Evolutionary conservation across 352 stramenopile species (phyloP), one percentile per base, ranked within the genome.

Genomic region (Phytophthora pistaciae): DNA sequence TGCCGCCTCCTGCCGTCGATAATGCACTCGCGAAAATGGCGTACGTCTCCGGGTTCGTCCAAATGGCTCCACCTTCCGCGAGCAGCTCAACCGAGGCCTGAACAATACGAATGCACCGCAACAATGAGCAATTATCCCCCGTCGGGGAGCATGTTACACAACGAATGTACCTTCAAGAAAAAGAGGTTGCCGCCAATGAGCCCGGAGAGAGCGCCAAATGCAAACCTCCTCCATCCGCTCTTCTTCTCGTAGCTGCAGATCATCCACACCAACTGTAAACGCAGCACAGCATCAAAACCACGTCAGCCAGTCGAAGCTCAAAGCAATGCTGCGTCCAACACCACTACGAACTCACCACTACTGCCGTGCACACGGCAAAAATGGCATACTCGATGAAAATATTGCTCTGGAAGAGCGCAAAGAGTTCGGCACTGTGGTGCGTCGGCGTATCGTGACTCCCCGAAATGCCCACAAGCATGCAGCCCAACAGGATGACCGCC

Each of bases 151-250:
- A 53, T 42, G 10, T 16, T 29, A 13, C 42, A 11, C 42, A n/a
- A n/a, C 38, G 8, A 11, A 20, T 56, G n/a, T 50, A 94, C 88
- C 84, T 96, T 96, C 63, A 94, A 82, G 62, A 96, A 96, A 75
- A 82, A 96, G 21, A 96, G 78, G 53, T 96, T 96, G 61, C 89
- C 89, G n/a, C 89, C 89, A 21, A 95, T 83, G 9, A 95, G 75
- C 18, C 89, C 89, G 3, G 89, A 94, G 1, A 96, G 70, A 8
- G 89, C 89, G 21, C 89, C 89, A 42, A 91, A 96, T 25, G 87
- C 89, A 70, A 96, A 96, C 40, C 89, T 85, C 21, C 87, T 85
- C 72, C 83, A 93, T 3, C 81, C 83, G 46, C 85, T 94, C 59
- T 83, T 83, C 50, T 83, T 85, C 18, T 87, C 74, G 29, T 80